phyloP scores from a whole-genome alignment of 306 rosid genomes.

The Echinosophora koreensis region DNA sequence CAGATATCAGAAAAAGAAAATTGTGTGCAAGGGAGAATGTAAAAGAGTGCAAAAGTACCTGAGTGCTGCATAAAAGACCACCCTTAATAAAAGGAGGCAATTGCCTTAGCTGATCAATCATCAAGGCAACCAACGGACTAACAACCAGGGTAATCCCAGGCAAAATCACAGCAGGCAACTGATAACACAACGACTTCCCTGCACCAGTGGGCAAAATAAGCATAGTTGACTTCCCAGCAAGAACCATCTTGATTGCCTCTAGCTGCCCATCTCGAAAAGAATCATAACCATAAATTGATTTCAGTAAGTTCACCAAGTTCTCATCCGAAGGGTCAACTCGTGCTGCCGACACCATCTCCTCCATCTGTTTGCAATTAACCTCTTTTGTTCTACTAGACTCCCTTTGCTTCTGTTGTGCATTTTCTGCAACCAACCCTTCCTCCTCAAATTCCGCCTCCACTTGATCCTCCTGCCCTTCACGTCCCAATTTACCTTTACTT shows the following conservation, averaged over 20 bases:
- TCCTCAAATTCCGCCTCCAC: constrained; percentile 48
- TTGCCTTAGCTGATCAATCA: constrained; percentile 91
- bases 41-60: constrained; percentile 56
- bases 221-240: constrained; percentile 75
- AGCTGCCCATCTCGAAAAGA: constrained; percentile 87
- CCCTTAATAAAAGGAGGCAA: constrained; percentile 81
- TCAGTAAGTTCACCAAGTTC: constrained; percentile 71
- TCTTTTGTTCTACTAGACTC: constrained; percentile 49
- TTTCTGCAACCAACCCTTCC: constrained; percentile 52
- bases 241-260: constrained; percentile 81
- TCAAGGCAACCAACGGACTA: constrained; percentile 89
- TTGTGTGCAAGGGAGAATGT: background rate
- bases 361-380: constrained; percentile 48
- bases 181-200: constrained; percentile 95
- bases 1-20: constrained; percentile 2
- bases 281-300: constrained; percentile 67
- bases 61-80: constrained; percentile 78
- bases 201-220: constrained; percentile 94
- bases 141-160: constrained; percentile 88
- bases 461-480: constrained; percentile 48
- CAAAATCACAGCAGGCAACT: constrained; percentile 79
- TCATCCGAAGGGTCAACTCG: constrained; percentile 68
- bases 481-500: constrained; percentile 49
- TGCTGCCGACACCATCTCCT: constrained; percentile 58
- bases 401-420: constrained; percentile 45